Conservation (phyloP, 805 yeast genomes). For the Spathaspora hagerdaliae region DNA sequence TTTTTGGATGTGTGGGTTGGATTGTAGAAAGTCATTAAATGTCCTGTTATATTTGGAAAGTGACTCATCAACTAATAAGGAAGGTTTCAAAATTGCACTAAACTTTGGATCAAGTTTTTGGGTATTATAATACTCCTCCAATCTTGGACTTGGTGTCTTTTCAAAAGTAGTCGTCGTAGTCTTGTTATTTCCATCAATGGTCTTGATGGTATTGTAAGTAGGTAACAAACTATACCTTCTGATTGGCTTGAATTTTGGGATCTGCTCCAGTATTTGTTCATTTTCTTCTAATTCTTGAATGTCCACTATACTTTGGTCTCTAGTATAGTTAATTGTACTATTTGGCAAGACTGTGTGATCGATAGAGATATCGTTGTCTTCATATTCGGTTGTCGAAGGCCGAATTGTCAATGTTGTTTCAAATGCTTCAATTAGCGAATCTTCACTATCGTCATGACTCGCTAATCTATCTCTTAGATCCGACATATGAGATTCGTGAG, state of each 20-base stretch:
- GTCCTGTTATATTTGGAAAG: constrained; percentile 35
- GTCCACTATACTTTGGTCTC: constrained; percentile 30
- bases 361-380: constrained; percentile 28
- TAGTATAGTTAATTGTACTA: constrained; percentile 22
- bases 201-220: constrained; percentile 13
- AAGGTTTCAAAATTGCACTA: constrained; percentile 29
- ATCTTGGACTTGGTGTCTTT: constrained; percentile 12
- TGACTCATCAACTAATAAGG: constrained; percentile 31
- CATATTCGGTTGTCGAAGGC: constrained; percentile 34
- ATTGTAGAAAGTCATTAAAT: constrained; percentile 39
- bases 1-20: constrained; percentile 39
- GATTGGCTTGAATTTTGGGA: constrained; percentile 30
- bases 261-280: constrained; percentile 30
- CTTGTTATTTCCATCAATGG: constrained; percentile 5
- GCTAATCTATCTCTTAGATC: too few relatives aligned
- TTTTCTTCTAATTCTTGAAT: constrained; percentile 33
- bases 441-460: constrained; percentile 26
- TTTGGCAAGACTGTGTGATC: constrained; percentile 34
- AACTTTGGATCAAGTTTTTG: constrained; percentile 15
- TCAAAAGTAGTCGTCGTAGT: background rate
- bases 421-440: constrained; percentile 38
- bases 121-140: constrained; percentile 10
- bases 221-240: constrained; percentile 28
- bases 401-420: constrained; percentile 41
- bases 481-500: too few relatives aligned